A percentile compares a stretch with the other conserved stretches of the same genome.
Evolutionary conservation across 768 basidiomycete species (phyloP).

Genomic region (Boletus rufocinnamomeus): DNA sequence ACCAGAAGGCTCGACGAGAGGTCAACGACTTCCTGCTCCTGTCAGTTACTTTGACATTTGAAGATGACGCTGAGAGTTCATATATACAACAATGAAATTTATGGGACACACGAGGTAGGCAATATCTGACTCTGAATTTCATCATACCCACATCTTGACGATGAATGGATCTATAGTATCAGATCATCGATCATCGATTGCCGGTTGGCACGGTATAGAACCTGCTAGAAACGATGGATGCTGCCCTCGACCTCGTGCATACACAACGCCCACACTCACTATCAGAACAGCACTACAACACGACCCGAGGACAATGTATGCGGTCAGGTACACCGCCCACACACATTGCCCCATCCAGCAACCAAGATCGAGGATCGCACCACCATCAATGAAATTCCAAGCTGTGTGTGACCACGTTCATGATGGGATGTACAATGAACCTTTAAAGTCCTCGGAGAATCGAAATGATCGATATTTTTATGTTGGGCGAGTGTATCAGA

Average conservation of each 20-base stretch:
- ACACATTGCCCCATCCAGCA: not conserved
- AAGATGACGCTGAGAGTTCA: not conserved
- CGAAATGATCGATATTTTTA: not conserved
- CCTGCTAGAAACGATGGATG: not conserved
- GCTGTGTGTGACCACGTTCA: not conserved
- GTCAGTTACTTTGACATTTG: not conserved
- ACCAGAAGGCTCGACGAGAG: not conserved
- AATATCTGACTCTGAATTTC: constrained; percentile 12
- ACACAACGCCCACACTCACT: not conserved
- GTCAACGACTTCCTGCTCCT: not conserved
- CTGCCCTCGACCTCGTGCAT: constrained; percentile 5
- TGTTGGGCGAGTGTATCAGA: not conserved
- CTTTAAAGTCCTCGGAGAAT: constrained; percentile 17
- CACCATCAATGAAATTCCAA: not conserved
- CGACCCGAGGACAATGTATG: not conserved
- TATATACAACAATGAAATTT: constrained; percentile 13
- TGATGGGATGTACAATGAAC: not conserved
- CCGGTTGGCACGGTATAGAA: not conserved
- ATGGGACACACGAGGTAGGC: constrained; percentile 1
- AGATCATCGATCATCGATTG: constrained; percentile 9
- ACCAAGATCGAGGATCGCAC: not conserved
- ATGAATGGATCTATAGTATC: not conserved
- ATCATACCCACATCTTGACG: not conserved
- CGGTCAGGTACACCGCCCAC: not conserved
- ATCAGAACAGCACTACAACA: not conserved